Percentiles rank a stretch among this genome's conserved stretches.
These are phyloP conservation scores for Calocybe indica DNA, from an alignment of 768 basidiomycete genomes.

Conservation along the genomic window DNA sequence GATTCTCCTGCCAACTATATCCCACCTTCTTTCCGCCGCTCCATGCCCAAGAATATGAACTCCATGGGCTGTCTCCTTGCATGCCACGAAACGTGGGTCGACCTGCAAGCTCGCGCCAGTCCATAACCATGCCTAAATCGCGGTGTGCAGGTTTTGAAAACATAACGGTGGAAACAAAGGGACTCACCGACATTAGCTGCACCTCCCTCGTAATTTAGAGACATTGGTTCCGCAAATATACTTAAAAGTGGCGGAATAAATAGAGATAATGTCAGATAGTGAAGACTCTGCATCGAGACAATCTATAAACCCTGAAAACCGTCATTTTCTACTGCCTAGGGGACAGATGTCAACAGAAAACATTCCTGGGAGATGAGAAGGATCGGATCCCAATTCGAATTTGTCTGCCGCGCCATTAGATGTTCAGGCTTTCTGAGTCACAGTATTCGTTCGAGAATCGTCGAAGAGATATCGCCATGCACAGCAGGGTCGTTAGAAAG, in stretches of 20 bases:
- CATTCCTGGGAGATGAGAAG: constrained; percentile 80
- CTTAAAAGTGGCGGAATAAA: constrained; percentile 76
- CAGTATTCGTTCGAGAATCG: not conserved
- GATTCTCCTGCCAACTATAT: constrained; percentile 42
- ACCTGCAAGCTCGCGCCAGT: constrained; percentile 96
- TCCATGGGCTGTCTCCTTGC: constrained; percentile 62
- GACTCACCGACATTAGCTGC: constrained; percentile 69
- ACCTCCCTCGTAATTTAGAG: constrained; percentile 71
- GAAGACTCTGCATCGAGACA: constrained; percentile 85
- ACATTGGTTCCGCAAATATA: constrained; percentile 66
- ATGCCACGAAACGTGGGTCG: constrained; percentile 66
- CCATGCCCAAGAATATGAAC: constrained; percentile 69
- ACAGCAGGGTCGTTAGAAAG: not conserved
- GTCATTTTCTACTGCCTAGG: not conserved
- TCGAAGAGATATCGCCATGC: constrained; percentile 6
- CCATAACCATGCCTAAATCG: constrained; percentile 79
- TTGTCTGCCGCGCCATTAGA: constrained; percentile 24
- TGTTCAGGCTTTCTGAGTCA: not conserved
- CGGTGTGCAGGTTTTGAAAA: not conserved
- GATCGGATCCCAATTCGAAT: constrained; percentile 82
- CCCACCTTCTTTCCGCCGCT: constrained; percentile 75
- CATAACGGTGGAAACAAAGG: not conserved
- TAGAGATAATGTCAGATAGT: constrained; percentile 85
- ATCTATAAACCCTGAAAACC: constrained; percentile 50
- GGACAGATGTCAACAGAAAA: not conserved